Evolutionary conservation across 2,329 filamentous ascomycete species (phyloP).

Genomic region (Aspergillus sp.): DNA sequence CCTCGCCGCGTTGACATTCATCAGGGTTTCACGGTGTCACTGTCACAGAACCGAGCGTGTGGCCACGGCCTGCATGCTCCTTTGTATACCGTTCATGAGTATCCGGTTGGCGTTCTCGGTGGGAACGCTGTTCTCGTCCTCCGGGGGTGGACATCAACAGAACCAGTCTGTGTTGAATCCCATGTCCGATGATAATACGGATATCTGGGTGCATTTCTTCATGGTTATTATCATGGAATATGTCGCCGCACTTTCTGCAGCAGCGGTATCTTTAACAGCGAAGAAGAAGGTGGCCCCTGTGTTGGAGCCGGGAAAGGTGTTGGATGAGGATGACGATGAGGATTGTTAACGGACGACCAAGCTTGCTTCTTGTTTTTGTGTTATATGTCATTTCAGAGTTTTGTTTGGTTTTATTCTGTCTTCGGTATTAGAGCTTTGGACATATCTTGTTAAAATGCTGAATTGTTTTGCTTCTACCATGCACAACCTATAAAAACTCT

Average conservation of each 20-base stretch:
- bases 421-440: no score
- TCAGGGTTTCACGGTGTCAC: conserved; percentile 4
- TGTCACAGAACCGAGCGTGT: conserved; percentile 9
- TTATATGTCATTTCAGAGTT: no score
- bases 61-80: conserved; percentile 6
- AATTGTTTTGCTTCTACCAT: no score
- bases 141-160: neutral
- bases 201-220: conserved; percentile 10
- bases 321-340: conserved; percentile 1
- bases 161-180: conserved; percentile 4
- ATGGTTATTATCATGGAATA: conserved; percentile 14
- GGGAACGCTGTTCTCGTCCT: conserved; percentile 7
- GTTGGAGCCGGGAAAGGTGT: conserved; percentile 8
- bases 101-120: conserved; percentile 8
- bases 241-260: conserved; percentile 7
- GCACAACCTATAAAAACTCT: no score
- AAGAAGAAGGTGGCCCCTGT: neutral
- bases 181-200: conserved; percentile 5
- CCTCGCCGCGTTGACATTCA: conserved; percentile 5
- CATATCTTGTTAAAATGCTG: no score
- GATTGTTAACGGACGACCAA: no score
- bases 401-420: no score
- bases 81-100: conserved; percentile 10
- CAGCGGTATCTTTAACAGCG: conserved; percentile 1
- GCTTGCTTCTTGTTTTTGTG: no score